Evolutionary conservation across 179 eudicot genomes (phyloP).

Genomic region (Patellifolia procumbens): DNA sequence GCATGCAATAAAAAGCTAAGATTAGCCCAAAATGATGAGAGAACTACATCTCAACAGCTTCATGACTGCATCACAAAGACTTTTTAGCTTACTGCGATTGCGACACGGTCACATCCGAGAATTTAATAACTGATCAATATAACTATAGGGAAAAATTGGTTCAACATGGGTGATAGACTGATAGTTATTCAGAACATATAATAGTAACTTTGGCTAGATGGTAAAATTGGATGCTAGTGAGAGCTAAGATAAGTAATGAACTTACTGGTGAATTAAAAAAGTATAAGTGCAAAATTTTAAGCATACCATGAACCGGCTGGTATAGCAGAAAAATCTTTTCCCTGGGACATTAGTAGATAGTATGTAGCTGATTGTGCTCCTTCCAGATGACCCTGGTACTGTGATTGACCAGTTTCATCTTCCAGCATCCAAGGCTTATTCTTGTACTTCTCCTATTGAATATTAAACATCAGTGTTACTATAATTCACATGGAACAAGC

Average conservation of each 20-base stretch:
- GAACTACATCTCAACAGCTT: background rate
- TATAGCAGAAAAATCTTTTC: constrained; percentile 90
- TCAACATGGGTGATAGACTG: background rate
- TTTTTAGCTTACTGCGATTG: background rate
- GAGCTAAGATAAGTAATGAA: background rate
- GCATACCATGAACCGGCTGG: constrained; percentile 96
- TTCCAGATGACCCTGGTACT: constrained; percentile 86
- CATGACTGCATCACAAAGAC: background rate
- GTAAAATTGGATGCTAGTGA: background rate
- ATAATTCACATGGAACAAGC: constrained; percentile 16
- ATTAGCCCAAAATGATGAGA: background rate
- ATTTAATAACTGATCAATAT: background rate
- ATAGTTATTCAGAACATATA: background rate
- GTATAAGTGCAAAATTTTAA: background rate
- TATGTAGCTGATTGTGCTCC: constrained; percentile 88
- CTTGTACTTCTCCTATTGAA: constrained; percentile 80
- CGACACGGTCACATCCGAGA: background rate
- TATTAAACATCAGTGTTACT: constrained; percentile 13
- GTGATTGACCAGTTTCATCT: constrained; percentile 90
- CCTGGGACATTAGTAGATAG: constrained; percentile 86
- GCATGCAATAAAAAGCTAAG: background rate
- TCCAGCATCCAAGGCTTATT: constrained; percentile 97
- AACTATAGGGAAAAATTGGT: background rate
- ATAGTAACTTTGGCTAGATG: background rate
- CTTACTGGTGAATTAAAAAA: background rate